Base-by-base conservation (phyloP, 2,329 filamentous ascomycete species). In the Aspergillus pseudonomiae region DNA sequence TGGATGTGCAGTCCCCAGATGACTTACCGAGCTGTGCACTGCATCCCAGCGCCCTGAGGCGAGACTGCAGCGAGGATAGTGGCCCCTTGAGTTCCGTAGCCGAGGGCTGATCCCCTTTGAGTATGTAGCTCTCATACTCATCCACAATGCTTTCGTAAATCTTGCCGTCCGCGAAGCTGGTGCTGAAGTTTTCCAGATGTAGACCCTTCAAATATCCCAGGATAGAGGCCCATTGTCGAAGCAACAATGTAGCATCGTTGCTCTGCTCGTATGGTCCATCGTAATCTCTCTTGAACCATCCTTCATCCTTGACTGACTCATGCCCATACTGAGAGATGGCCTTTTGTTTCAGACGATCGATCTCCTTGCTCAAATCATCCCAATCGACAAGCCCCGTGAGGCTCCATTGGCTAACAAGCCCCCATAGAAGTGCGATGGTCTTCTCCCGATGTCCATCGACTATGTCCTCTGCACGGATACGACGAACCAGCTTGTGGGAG, bases 381-480 rank as follows among this genome's bases (percentile, higher is more conserved):
- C 84, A 86, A 67, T 89, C 83, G 2, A 89, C 78, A 0, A 89
- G 78, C 7, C 74, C 77, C 6, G 77, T 74, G 9, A 89, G 75
- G 1, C 86, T 86, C 77, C 83, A 85, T 73, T 82, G 83, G 46
- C 84, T 84, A 43, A 89, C 82, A 26, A 90, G 77, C 4, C 80
- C 79, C 87, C 87, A 89, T 6, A 90, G 78, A 11, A 89, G 77
- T 6, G 81, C 83, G 52, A 90, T 79, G 0, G 87, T 89, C 74
- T 86, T 89, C 69, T 90, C 87, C 10, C 88, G 83, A 68, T 89
- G 86, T 2, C 88, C 88, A 67, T 89, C 83, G 7, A 90, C 86
- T 54, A 90, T 84, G 60, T 89, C 85, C 45, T 85, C 83, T 0
- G 87, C 81, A 16, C 75, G 80, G 41, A 88, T 75, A 39, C 79